Evolutionary conservation across 768 basidiomycete species (phyloP).

Genomic region (Imleria badia): DNA sequence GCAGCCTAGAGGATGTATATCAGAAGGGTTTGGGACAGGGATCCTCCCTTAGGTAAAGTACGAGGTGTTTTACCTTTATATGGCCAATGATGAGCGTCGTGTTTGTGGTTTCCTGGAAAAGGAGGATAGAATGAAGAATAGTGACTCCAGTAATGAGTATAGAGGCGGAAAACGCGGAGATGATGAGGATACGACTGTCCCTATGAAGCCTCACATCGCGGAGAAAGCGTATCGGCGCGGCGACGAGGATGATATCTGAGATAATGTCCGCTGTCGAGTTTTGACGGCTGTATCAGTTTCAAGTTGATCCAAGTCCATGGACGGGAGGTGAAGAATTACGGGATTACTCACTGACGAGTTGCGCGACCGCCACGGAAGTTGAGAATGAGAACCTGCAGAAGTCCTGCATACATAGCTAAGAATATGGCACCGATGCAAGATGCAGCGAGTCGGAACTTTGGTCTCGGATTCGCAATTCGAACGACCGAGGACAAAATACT

Average conservation of each 20-base stretch:
- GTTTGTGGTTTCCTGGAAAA: slow-evolving; percentile 7
- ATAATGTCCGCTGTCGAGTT: slow-evolving; percentile 20
- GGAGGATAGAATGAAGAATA: slow-evolving; percentile 23
- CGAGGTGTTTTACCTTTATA: slow-evolving; percentile 16
- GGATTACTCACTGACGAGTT: slow-evolving; percentile 27
- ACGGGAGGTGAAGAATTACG: not conserved
- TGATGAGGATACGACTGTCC: slow-evolving; percentile 20
- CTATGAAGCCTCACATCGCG: slow-evolving; percentile 15
- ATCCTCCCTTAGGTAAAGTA: not conserved
- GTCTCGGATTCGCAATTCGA: slow-evolving; percentile 18
- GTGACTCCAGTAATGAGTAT: slow-evolving; percentile 22
- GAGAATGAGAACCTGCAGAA: slow-evolving; percentile 3
- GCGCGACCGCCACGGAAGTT: slow-evolving; percentile 10
- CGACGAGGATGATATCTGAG: slow-evolving; percentile 23
- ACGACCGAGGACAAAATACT: slow-evolving; percentile 29
- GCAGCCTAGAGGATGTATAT: slow-evolving; percentile 12
- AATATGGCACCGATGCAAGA: slow-evolving; percentile 20
- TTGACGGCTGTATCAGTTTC: not conserved
- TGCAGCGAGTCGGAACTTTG: slow-evolving; percentile 8
- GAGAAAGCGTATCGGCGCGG: slow-evolving; percentile 12
- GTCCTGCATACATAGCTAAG: slow-evolving; percentile 9
- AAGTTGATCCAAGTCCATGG: not conserved
- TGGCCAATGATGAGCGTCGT: slow-evolving; percentile 20
- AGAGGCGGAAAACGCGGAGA: slow-evolving; percentile 22
- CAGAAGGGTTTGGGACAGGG: not conserved